Evolutionary conservation across 177 flowering plant species (phyloP), one percentile per base, ranked within the genome.

Genomic region (Vitis hybrid): DNA sequence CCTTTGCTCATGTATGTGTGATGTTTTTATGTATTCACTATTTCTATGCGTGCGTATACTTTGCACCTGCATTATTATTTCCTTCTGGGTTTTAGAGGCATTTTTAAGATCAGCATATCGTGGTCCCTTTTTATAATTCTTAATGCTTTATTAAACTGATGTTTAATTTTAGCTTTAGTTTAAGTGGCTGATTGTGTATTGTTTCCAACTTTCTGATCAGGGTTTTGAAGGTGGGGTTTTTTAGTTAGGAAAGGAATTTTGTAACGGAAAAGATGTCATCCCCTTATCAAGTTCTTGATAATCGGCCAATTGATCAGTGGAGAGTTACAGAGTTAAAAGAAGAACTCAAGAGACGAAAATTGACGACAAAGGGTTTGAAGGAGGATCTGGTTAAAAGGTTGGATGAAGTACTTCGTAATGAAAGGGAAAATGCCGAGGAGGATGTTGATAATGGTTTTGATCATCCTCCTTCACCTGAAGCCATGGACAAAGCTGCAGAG

Each of bases 281-380:
- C 2, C 74, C 75, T 10, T 90, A 94, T 80, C 88, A 86, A 28
- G 64, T 86, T 67, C 89, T 94, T 28, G 88, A 81, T 11, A 82
- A 85, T 74, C 77, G 83, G 65, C 86, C 98, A 51, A 85, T 94
- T 79, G 92, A 94, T 77, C 92, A 92, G 61, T 91, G 95, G 98
- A 94, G 81, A 80, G 98, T 94, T 33, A 85, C 94, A 14, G 98
- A 92, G 79, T 77, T 94, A 72, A 94, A 88, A 73, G 97, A 92
- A 64, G 98, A 94, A 81, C 98, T 94, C 19, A 89, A 83, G 82
- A 90, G 79, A 66, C 80, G 98, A 78, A 91, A 79, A 67, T 76
- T 94, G 77, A 71, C 74, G 17, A 85, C 82, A 18, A 84, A 70
- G 77, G 98, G 97, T 57, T 76, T 92, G 82, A 94, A 94, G 81